These are phyloP conservation scores for Fereydounia khargensis DNA, from an alignment of 1,284 basidiomycete species.

Conservation along the genomic window DNA sequence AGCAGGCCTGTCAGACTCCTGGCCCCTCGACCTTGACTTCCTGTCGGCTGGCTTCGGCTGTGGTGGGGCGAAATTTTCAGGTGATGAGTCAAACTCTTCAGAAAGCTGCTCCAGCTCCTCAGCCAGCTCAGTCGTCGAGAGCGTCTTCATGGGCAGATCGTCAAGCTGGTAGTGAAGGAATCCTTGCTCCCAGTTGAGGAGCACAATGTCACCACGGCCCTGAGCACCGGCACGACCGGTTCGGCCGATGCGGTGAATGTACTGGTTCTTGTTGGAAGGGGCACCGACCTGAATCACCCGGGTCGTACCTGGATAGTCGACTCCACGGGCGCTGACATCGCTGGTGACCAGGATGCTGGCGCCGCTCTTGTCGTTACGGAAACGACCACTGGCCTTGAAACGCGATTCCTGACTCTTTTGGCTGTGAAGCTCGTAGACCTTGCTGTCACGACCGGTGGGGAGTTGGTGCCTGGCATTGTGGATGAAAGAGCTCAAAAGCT, in stretches of 20 bases:
- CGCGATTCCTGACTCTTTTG: conserved; percentile 70
- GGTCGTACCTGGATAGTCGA: conserved; percentile 71
- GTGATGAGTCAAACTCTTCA: conserved; percentile 63
- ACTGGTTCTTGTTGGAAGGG: conserved; percentile 71
- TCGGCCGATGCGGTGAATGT: conserved; percentile 87
- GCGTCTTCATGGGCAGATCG: conserved; percentile 70
- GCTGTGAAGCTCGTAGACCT: conserved; percentile 78
- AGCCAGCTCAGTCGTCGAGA: conserved; percentile 64
- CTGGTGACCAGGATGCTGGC: conserved; percentile 60
- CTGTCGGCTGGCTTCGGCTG: conserved; percentile 3
- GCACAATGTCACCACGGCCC: conserved; percentile 81
- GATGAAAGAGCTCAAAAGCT: conserved; percentile 68
- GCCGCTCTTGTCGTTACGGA: conserved; percentile 65
- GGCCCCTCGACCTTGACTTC: not conserved
- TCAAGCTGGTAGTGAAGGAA: conserved; percentile 70
- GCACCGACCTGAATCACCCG: conserved; percentile 90
- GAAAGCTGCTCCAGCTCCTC: conserved; percentile 64
- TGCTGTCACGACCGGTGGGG: conserved; percentile 18
- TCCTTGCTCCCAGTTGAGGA: conserved; percentile 77
- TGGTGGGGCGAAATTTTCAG: conserved; percentile 32
- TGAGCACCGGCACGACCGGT: conserved; percentile 74
- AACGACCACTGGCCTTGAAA: conserved; percentile 67
- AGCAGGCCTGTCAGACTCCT: not conserved
- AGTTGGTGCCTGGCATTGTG: conserved; percentile 12
- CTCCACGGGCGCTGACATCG: conserved; percentile 60